A percentile compares a stretch with the other conserved stretches of the same genome.
phyloP scores from a whole-genome alignment of 2,329 filamentous ascomycete genomes.

The Ramularia endophylla region DNA sequence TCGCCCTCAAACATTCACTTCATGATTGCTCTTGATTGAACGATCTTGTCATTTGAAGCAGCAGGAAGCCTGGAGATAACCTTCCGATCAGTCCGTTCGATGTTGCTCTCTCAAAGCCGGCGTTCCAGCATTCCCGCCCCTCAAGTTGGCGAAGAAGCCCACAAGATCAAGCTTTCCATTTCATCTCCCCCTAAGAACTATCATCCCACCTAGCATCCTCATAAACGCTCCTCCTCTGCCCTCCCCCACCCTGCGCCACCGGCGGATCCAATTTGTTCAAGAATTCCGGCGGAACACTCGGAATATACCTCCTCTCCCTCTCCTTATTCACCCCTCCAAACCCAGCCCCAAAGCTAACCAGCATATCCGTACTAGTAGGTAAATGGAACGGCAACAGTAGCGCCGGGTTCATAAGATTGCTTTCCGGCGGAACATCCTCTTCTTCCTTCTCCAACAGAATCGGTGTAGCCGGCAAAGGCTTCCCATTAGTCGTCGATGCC shows the following conservation, averaged over 20 bases:
- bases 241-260: conserved; percentile 25
- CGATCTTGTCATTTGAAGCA: too few species aligned
- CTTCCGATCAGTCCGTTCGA: too few species aligned
- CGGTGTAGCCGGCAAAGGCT: conserved; percentile 13
- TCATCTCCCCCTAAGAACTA: conserved; percentile 16
- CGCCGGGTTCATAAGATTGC: conserved; percentile 79
- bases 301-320: conserved; percentile 89
- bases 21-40: too few species aligned
- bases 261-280: conserved; percentile 73
- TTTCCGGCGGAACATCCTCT: conserved; percentile 64
- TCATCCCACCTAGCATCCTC: conserved; percentile 29
- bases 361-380: conserved; percentile 94
- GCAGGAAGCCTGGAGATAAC: too few species aligned
- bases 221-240: conserved; percentile 30
- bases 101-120: too few species aligned
- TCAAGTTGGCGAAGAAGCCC: too few species aligned
- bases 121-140: too few species aligned
- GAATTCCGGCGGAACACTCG: conserved; percentile 90
- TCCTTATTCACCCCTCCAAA: conserved; percentile 91
- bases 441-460: conserved; percentile 42
- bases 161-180: too few species aligned
- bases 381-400: conserved; percentile 93
- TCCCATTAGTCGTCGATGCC: conserved; percentile 16
- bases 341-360: conserved; percentile 88
- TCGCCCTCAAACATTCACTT: too few species aligned